Evolutionary conservation across 1,139 yeast species (phyloP).

Genomic region (Diutina mesorugosa): DNA sequence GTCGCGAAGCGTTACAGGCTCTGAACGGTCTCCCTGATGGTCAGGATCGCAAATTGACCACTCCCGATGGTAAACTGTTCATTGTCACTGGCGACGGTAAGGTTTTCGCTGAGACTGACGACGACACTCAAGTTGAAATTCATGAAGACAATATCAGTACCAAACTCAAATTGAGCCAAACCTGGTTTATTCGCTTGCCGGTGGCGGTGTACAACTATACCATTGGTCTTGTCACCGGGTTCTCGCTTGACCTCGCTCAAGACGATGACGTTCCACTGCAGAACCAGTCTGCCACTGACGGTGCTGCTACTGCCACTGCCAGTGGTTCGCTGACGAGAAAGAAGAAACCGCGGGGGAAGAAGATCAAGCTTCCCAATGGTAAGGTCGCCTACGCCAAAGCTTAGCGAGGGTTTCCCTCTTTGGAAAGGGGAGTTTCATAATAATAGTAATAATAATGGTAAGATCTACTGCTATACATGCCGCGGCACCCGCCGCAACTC

Average conservation of each 20-base stretch:
- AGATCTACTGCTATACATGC: neutral
- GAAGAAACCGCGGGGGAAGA: slow-evolving; percentile 28
- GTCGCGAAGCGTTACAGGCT: slow-evolving; percentile 28
- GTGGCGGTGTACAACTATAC: slow-evolving; percentile 29
- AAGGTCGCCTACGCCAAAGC: slow-evolving; percentile 35
- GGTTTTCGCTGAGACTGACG: slow-evolving; percentile 29
- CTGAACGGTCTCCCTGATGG: neutral
- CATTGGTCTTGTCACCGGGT: slow-evolving; percentile 22
- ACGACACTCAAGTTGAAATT: slow-evolving; percentile 18
- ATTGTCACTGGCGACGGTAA: neutral
- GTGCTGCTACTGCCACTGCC: slow-evolving; percentile 4
- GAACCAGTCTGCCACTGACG: slow-evolving; percentile 4
- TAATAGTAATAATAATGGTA: neutral
- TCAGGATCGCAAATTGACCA: neutral
- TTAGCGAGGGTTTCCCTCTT: slow-evolving; percentile 10
- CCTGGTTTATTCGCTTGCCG: slow-evolving; percentile 38
- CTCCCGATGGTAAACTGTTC: neutral
- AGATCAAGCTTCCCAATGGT: slow-evolving; percentile 44
- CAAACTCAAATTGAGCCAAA: slow-evolving; percentile 38
- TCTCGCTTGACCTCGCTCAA: slow-evolving; percentile 14
- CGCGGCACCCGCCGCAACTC: neutral
- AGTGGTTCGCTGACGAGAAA: slow-evolving; percentile 13
- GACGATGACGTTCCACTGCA: slow-evolving; percentile 9
- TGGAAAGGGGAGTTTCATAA: neutral
- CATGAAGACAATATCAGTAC: slow-evolving; percentile 25